phyloP scores from a whole-genome alignment of 371 early-diverging fungal species.

The Capillidium rhysosporum region DNA sequence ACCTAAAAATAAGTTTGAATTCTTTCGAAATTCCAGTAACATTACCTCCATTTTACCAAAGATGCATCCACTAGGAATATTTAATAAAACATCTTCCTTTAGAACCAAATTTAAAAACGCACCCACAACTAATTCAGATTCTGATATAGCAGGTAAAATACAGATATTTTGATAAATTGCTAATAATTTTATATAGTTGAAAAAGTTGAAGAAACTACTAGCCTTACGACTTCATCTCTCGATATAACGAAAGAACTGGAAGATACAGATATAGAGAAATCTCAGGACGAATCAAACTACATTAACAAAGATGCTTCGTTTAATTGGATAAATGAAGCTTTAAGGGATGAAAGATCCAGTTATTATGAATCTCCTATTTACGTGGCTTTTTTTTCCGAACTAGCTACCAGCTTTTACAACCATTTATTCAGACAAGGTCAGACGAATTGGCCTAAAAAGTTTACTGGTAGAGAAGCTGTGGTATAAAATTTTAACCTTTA shows the following conservation, averaged over 20 bases:
- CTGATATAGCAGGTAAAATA: neutral
- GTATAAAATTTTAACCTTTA: neutral
- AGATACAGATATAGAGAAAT: neutral
- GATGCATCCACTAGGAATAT: neutral
- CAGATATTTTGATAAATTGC: neutral
- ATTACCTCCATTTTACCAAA: neutral
- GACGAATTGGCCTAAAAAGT: slow-evolving; percentile 49
- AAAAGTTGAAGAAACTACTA: neutral
- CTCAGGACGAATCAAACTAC: neutral
- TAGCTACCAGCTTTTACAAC: slow-evolving; percentile 1
- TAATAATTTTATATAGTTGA: neutral
- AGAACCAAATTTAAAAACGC: neutral
- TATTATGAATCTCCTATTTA: neutral
- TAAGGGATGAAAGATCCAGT: neutral
- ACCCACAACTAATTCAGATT: neutral
- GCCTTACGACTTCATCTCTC: neutral
- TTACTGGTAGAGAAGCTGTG: slow-evolving; percentile 69
- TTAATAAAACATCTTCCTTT: neutral
- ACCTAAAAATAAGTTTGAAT: neutral
- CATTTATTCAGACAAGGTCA: slow-evolving; percentile 21
- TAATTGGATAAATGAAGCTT: neutral
- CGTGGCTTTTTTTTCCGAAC: slow-evolving; percentile 1
- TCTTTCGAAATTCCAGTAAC: neutral
- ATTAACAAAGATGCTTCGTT: neutral
- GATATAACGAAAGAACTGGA: neutral